These are phyloP conservation scores for Sclerotinia nivalis DNA, from an alignment of 2,329 filamentous ascomycete genomes.

Conservation along the genomic window DNA sequence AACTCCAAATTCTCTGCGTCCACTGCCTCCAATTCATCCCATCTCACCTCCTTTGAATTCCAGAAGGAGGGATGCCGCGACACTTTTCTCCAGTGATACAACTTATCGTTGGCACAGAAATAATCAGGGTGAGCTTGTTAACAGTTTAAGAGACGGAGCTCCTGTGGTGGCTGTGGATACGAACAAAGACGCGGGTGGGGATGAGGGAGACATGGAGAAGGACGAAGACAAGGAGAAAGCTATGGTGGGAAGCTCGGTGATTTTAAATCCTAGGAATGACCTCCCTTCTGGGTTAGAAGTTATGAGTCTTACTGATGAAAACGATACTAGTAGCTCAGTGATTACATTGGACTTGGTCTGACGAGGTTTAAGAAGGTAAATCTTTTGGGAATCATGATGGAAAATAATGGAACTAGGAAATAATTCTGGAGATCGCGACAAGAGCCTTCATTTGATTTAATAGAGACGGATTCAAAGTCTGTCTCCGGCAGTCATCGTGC, in stretches of 20 bases:
- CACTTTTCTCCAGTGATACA: background rate
- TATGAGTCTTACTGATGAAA: background rate
- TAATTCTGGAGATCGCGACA: background rate
- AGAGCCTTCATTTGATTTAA: too few relatives aligned
- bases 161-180: background rate
- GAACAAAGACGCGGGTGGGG: background rate
- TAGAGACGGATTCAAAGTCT: too few relatives aligned
- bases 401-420: background rate
- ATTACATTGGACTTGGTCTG: background rate
- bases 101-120: background rate
- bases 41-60: background rate
- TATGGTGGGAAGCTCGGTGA: background rate
- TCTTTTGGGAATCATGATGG: background rate
- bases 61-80: background rate
- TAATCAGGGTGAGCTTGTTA: background rate
- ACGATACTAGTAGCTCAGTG: too few relatives aligned
- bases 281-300: background rate
- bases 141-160: background rate
- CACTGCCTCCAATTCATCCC: background rate
- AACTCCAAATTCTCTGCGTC: background rate
- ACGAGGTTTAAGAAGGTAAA: background rate
- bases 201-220: background rate
- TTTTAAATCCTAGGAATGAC: too few relatives aligned
- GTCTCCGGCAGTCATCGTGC: too few relatives aligned
- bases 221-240: background rate